Evolutionary conservation across 2,329 filamentous ascomycete species (phyloP).

Genomic region (Phaeoacremonium minimum): DNA sequence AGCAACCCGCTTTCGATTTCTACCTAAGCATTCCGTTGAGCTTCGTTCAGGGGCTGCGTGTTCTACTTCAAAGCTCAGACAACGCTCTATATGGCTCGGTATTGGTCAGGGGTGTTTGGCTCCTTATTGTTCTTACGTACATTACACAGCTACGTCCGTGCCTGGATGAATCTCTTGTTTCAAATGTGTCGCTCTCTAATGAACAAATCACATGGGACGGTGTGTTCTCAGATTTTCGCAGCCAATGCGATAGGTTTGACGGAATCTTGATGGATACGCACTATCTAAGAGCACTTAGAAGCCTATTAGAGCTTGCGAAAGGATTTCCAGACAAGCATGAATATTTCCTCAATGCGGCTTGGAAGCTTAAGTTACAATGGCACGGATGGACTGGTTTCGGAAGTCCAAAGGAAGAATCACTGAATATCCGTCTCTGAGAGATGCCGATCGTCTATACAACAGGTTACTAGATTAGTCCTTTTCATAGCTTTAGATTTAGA

Average conservation of each 20-base stretch:
- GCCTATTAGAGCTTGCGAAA: slow-evolving; percentile 1
- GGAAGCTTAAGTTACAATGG: slow-evolving; percentile 16
- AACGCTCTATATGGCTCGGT: slow-evolving; percentile 6
- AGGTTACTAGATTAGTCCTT: no score
- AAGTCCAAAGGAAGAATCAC: slow-evolving; percentile 9
- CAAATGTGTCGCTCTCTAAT: not conserved
- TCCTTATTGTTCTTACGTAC: slow-evolving; percentile 16
- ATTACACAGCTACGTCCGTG: slow-evolving; percentile 20
- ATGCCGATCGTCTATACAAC: no score
- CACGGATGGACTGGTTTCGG: slow-evolving; percentile 15
- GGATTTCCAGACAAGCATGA: not conserved
- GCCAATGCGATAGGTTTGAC: no score
- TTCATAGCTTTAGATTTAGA: no score
- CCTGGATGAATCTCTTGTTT: slow-evolving; percentile 12
- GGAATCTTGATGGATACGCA: no score
- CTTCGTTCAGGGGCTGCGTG: slow-evolving; percentile 12
- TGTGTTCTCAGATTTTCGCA: not conserved
- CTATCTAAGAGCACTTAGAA: not conserved
- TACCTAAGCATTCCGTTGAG: slow-evolving; percentile 15
- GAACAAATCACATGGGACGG: not conserved
- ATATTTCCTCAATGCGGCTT: slow-evolving; percentile 8
- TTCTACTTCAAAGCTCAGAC: slow-evolving; percentile 11
- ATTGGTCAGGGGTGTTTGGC: slow-evolving; percentile 15
- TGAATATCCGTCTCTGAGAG: slow-evolving; percentile 18
- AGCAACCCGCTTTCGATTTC: slow-evolving; percentile 15